These are phyloP conservation scores for Candida corydali DNA, from an alignment of 805 yeast genomes.

Conservation along the genomic window DNA sequence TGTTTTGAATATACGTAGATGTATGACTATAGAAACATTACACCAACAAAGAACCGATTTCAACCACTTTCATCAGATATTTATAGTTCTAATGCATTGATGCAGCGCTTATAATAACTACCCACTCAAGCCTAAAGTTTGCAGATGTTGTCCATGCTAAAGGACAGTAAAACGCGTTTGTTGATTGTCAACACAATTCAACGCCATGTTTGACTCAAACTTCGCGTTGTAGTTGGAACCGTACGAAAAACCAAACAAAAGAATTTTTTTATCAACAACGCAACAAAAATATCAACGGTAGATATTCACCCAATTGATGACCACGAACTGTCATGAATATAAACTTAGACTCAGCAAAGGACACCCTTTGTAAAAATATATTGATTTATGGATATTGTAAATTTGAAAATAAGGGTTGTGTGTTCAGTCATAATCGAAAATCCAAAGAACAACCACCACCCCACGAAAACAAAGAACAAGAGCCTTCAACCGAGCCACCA, in stretches of 20 bases:
- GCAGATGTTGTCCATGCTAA: too few species aligned
- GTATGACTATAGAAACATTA: too few species aligned
- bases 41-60: too few species aligned
- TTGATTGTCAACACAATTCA: background rate
- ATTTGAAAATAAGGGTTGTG: slow-evolving; percentile 83
- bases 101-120: too few species aligned
- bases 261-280: background rate
- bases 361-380: slow-evolving; percentile 78
- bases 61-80: too few species aligned
- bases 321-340: slow-evolving; percentile 25
- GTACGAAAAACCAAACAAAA: too few species aligned
- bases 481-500: slow-evolving; percentile 4
- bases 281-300: background rate
- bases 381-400: slow-evolving; percentile 86
- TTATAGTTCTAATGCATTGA: too few species aligned
- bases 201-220: too few species aligned
- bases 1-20: too few species aligned
- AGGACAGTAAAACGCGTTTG: too few species aligned
- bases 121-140: too few species aligned
- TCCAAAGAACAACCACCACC: background rate
- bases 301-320: background rate
- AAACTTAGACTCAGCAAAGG: slow-evolving; percentile 58
- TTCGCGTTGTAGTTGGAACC: background rate
- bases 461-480: slow-evolving; percentile 5
- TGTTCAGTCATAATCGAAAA: slow-evolving; percentile 59